Conservation (phyloP, 108 stramenopile genomes). For the Craspedostauros australis region DNA sequence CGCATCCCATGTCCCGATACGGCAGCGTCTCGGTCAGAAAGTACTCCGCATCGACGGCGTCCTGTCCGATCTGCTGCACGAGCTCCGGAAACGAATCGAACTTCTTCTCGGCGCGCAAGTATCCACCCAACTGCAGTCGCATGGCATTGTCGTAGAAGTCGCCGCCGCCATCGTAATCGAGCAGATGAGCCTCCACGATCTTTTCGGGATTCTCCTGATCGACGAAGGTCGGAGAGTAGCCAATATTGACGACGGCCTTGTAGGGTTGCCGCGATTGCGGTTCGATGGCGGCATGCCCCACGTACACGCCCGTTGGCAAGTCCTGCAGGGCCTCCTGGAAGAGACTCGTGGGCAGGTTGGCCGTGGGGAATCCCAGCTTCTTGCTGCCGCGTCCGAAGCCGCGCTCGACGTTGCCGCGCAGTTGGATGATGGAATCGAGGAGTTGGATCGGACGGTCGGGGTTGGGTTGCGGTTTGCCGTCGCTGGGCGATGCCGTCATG, state of each 20-base stretch:
- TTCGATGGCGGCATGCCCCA: constrained; percentile 76
- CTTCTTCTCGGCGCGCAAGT: constrained; percentile 72
- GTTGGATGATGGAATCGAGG: constrained; percentile 28
- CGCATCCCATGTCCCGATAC: constrained; percentile 17
- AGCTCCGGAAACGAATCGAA: constrained; percentile 74
- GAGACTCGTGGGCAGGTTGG: constrained; percentile 76
- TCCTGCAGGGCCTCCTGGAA: constrained; percentile 70
- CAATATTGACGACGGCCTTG: constrained; percentile 87
- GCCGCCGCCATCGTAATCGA: constrained; percentile 24
- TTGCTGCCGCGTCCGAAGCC: constrained; percentile 89
- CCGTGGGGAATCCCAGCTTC: constrained; percentile 85
- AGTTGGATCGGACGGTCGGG: too few relatives aligned
- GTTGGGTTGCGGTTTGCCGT: too few relatives aligned
- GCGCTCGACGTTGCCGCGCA: constrained; percentile 63
- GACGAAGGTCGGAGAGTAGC: constrained; percentile 87
- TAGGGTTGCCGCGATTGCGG: constrained; percentile 21
- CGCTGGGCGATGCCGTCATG: too few relatives aligned
- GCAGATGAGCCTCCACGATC: constrained; percentile 87
- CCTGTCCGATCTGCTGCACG: constrained; percentile 64
- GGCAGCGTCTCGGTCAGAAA: constrained; percentile 43
- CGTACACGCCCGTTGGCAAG: constrained; percentile 73
- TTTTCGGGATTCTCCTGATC: constrained; percentile 82
- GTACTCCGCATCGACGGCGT: constrained; percentile 53
- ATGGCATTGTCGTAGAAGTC: constrained; percentile 79
- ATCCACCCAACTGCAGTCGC: constrained; percentile 68